phyloP scores from a whole-genome alignment of 2,329 filamentous ascomycete species.

The Stagonosporopsis cucurbitacearum region DNA sequence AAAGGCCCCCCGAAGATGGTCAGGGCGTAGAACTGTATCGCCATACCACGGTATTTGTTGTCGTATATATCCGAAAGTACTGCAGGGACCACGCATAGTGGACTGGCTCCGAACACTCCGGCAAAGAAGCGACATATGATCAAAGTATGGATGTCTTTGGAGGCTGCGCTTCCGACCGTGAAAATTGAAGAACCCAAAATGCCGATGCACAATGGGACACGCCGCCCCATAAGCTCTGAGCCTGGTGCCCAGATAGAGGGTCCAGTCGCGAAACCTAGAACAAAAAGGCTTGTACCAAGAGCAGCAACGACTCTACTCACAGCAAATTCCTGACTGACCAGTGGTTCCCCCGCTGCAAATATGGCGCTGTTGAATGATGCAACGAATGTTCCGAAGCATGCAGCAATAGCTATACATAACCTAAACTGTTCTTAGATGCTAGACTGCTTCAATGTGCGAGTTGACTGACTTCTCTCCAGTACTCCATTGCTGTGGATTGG shows the following conservation, averaged over 20 bases:
- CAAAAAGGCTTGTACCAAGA: slow-evolving; percentile 70
- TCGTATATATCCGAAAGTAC: slow-evolving; percentile 4
- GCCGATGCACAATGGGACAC: slow-evolving; percentile 54
- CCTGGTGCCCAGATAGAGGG: slow-evolving; percentile 69
- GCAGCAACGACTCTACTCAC: slow-evolving; percentile 62
- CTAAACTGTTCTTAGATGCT: neutral
- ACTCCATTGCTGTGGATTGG: slow-evolving; percentile 2
- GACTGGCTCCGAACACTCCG: slow-evolving; percentile 5
- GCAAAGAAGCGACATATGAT: slow-evolving; percentile 8
- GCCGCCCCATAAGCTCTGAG: slow-evolving; percentile 52
- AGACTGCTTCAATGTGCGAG: neutral
- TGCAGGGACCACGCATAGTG: slow-evolving; percentile 4
- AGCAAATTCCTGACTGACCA: slow-evolving; percentile 63
- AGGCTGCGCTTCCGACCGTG: slow-evolving; percentile 51
- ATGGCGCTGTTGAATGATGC: slow-evolving; percentile 70
- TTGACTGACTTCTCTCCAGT: neutral
- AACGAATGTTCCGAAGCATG: slow-evolving; percentile 5
- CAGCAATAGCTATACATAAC: neutral
- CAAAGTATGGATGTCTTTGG: slow-evolving; percentile 8
- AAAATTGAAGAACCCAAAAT: slow-evolving; percentile 50
- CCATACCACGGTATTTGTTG: slow-evolving; percentile 6
- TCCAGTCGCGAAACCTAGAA: slow-evolving; percentile 66
- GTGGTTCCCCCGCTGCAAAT: slow-evolving; percentile 63
- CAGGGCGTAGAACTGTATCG: slow-evolving; percentile 6
- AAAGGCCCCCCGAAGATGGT: slow-evolving; percentile 6